Evolutionary conservation across 78 protist species (phyloP).

Genomic region (Reticulomyxa filosa): DNA sequence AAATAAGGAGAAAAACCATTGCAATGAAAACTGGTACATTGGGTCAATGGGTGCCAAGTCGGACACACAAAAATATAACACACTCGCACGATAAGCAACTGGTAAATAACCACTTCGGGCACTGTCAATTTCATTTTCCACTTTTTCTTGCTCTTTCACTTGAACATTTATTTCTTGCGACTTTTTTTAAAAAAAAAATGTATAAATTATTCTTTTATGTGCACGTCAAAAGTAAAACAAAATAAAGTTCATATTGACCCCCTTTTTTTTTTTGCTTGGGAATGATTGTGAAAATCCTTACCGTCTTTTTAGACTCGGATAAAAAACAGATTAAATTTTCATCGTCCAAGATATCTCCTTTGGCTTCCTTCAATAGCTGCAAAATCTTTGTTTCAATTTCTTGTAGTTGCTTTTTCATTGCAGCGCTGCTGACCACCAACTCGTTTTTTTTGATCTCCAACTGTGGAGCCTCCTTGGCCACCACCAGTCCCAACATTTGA

Average conservation of each 20-base stretch:
- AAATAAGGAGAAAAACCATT: conserved; percentile 34
- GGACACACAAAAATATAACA: conserved; percentile 37
- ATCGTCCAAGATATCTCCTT: conserved; percentile 50
- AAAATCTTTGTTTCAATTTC: conserved; percentile 53
- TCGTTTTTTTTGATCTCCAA: conserved; percentile 28
- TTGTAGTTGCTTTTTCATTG: conserved; percentile 31
- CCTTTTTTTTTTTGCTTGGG: too few species aligned
- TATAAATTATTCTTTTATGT: too few species aligned
- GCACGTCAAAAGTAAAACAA: too few species aligned
- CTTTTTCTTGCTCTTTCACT: conserved; percentile 34
- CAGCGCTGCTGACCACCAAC: conserved; percentile 30
- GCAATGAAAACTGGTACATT: conserved; percentile 49
- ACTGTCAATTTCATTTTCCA: conserved; percentile 38
- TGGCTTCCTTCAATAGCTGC: conserved; percentile 18
- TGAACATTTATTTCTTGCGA: conserved; percentile 16
- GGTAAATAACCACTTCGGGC: conserved; percentile 30
- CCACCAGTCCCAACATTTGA: conserved; percentile 29
- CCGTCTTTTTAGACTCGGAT: conserved; percentile 39
- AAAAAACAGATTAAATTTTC: conserved; percentile 60
- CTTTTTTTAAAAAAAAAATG: too few species aligned
- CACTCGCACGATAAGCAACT: conserved; percentile 30
- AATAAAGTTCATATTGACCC: too few species aligned
- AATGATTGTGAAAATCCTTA: too few species aligned
- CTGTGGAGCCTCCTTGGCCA: conserved; percentile 19
- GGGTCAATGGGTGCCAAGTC: conserved; percentile 37